A percentile compares a stretch with the other conserved stretches of the same genome.
Evolutionary conservation across 768 basidiomycete species (phyloP).

Genomic region (Mycena polygramma): DNA sequence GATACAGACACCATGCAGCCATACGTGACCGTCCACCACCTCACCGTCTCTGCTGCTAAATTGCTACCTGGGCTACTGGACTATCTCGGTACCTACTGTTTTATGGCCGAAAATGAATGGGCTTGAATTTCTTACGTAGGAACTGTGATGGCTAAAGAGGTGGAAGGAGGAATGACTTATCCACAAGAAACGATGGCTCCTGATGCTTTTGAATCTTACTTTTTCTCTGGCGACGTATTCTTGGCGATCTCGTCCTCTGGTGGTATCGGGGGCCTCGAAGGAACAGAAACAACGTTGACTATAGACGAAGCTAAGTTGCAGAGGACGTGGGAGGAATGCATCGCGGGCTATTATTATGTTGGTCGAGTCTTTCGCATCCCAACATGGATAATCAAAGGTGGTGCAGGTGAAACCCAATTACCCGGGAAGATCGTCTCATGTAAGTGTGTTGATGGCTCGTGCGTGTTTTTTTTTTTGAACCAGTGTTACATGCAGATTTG

Average conservation of each 20-base stretch:
- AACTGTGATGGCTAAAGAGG: constrained; percentile 75
- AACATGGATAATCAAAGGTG: neutral
- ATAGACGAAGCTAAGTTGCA: constrained; percentile 62
- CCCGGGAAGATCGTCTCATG: constrained; percentile 91
- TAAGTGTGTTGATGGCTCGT: constrained; percentile 61
- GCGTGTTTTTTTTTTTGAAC: constrained; percentile 1
- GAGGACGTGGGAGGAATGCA: constrained; percentile 74
- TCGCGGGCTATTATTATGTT: constrained; percentile 87
- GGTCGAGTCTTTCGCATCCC: constrained; percentile 41
- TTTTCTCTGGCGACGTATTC: constrained; percentile 83
- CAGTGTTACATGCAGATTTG: constrained; percentile 67
- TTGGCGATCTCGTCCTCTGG: constrained; percentile 63
- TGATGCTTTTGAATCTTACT: constrained; percentile 78
- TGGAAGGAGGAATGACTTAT: constrained; percentile 85
- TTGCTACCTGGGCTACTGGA: constrained; percentile 65
- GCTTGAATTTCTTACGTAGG: constrained; percentile 33
- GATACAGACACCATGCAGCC: constrained; percentile 51
- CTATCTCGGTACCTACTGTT: constrained; percentile 57
- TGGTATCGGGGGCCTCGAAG: constrained; percentile 27
- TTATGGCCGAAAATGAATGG: neutral
- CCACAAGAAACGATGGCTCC: constrained; percentile 80
- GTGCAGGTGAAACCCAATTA: constrained; percentile 86
- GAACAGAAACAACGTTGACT: constrained; percentile 42
- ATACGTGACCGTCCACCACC: constrained; percentile 65
- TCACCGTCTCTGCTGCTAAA: constrained; percentile 58